A percentile compares a stretch with the other conserved stretches of the same genome.
Conservation (phyloP, 139 green algal genomes). For the Chlamydomonas sphaeroides region DNA sequence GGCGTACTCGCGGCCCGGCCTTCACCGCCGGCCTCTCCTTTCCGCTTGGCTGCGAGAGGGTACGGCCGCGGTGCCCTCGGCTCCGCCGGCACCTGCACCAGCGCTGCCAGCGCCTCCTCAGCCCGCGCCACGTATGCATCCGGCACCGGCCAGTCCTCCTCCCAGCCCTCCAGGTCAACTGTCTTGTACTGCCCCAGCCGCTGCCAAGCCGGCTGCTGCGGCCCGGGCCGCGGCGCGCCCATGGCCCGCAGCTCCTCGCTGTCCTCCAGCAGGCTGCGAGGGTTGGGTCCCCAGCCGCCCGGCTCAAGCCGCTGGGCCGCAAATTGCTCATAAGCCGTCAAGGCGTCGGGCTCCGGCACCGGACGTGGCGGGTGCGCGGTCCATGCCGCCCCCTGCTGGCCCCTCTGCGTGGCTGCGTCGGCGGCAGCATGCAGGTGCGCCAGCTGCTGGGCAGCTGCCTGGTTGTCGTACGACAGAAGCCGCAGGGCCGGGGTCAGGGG, state of each 20-base stretch:
- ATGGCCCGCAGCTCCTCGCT: background rate
- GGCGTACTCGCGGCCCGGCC: background rate
- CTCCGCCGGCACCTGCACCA: background rate
- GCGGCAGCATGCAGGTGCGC: background rate
- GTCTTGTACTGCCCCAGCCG: background rate
- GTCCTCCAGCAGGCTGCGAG: background rate
- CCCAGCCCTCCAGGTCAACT: too few relatives aligned
- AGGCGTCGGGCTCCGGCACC: background rate
- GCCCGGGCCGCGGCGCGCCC: background rate
- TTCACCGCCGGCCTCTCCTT: too few relatives aligned
- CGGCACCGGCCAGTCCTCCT: too few relatives aligned
- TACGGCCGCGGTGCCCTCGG: background rate
- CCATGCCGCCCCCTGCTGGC: background rate
- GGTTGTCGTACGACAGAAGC: conserved; percentile 49
- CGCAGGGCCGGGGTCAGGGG: conserved; percentile 53
- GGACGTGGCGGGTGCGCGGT: background rate
- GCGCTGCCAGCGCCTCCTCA: background rate
- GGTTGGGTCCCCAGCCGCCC: conserved; percentile 11
- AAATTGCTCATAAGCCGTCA: too few relatives aligned
- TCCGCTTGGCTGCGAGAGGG: background rate
- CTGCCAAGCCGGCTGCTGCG: background rate
- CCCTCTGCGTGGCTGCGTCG: background rate
- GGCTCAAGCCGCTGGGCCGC: too few relatives aligned
- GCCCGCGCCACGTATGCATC: background rate
- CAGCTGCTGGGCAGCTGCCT: conserved; percentile 45